phyloP scores from a whole-genome alignment of 208 protist species.

The Acanthamoeba sp. region DNA sequence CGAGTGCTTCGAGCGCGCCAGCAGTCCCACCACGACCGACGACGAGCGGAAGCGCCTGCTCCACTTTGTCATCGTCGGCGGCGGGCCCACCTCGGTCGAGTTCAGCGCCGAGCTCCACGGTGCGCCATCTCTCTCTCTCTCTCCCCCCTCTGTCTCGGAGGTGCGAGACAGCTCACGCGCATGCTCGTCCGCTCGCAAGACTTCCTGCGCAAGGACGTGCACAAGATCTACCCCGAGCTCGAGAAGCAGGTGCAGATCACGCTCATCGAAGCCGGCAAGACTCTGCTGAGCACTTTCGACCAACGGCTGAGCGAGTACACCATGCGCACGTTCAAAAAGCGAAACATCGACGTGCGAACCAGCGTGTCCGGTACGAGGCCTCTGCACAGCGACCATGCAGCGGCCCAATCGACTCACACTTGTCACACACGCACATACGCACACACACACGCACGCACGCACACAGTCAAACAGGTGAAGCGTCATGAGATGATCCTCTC shows the following conservation, averaged over 20 bases:
- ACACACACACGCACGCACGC: conserved; percentile 42
- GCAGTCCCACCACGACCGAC: conserved; percentile 73
- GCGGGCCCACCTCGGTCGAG: conserved; percentile 89
- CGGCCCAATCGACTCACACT: no score
- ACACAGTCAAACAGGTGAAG: conserved; percentile 73
- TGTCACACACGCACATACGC: neutral
- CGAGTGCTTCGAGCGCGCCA: conserved; percentile 80
- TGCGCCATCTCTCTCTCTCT: conserved; percentile 80
- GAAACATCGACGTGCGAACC: conserved; percentile 44
- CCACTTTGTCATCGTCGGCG: conserved; percentile 89
- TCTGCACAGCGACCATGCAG: no score
- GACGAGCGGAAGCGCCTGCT: conserved; percentile 82
- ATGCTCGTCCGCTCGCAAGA: neutral
- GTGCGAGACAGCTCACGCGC: conserved; percentile 8
- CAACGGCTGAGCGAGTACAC: conserved; percentile 72
- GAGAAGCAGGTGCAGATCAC: conserved; percentile 75
- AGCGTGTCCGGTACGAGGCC: neutral
- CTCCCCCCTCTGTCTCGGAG: no score
- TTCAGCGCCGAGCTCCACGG: conserved; percentile 87
- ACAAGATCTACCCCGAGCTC: conserved; percentile 70
- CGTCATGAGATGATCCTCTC: conserved; percentile 51
- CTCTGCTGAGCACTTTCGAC: conserved; percentile 81
- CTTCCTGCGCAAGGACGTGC: conserved; percentile 72
- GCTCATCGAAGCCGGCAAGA: conserved; percentile 80
- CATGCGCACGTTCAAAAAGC: conserved; percentile 65